Percentiles rank a stretch among this genome's conserved stretches.
Evolutionary conservation across 805 yeast genomes (phyloP).

Genomic region (Teunomyces pallodes): DNA sequence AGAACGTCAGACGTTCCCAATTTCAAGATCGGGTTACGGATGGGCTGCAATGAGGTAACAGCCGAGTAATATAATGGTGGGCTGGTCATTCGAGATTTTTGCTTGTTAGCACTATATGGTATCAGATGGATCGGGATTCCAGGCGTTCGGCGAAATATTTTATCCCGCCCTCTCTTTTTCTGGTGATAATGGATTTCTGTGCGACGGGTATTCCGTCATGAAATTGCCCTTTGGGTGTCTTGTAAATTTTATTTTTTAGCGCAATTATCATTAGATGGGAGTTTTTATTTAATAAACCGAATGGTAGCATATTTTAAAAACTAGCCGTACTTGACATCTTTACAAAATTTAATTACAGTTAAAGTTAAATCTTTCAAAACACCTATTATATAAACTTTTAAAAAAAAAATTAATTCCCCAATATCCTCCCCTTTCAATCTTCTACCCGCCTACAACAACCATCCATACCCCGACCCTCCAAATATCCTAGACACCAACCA

Average conservation of each 20-base stretch:
- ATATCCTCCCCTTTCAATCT: too few species aligned
- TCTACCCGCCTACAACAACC: too few species aligned
- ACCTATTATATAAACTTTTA: background rate
- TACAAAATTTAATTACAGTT: background rate
- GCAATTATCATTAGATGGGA: background rate
- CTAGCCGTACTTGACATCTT: background rate
- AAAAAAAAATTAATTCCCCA: background rate
- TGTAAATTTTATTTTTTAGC: background rate
- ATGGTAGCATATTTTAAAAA: background rate
- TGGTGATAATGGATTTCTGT: background rate
- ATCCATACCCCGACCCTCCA: too few species aligned
- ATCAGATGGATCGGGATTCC: too few species aligned
- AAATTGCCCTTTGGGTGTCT: background rate
- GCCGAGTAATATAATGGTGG: background rate
- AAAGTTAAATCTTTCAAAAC: background rate
- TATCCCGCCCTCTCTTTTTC: background rate
- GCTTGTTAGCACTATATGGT: background rate
- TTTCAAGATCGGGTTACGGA: too few species aligned
- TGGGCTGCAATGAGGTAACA: background rate
- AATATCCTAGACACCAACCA: background rate
- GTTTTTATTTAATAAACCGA: background rate
- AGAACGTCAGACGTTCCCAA: background rate
- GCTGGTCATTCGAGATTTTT: background rate
- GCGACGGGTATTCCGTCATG: background rate
- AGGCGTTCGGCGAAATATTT: background rate